These are phyloP conservation scores for Hypoxylon sp. DNA, from an alignment of 2,329 filamentous ascomycete genomes.

Conservation along the genomic window DNA sequence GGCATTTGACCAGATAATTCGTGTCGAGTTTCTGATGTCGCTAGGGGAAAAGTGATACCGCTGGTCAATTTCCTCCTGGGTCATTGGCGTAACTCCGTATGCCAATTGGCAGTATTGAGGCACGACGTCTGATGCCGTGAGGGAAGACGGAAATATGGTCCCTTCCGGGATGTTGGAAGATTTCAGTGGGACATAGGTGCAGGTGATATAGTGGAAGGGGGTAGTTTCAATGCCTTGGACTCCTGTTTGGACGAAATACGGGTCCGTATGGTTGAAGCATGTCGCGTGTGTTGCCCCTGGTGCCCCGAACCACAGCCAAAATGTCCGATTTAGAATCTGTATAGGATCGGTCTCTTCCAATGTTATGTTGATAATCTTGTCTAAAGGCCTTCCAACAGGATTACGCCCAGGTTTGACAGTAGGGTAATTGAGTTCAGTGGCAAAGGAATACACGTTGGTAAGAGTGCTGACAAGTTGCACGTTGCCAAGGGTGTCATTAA, in stretches of 20 bases:
- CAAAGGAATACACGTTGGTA: slow-evolving; percentile 11
- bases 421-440: slow-evolving; percentile 18
- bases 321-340: slow-evolving; percentile 12
- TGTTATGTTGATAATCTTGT: slow-evolving; percentile 13
- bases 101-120: slow-evolving; percentile 10
- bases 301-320: slow-evolving; percentile 25
- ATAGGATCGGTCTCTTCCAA: slow-evolving; percentile 15
- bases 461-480: background rate
- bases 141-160: slow-evolving; percentile 16
- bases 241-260: background rate
- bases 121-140: slow-evolving; percentile 1
- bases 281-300: background rate
- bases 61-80: slow-evolving; percentile 16
- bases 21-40: slow-evolving; percentile 20
- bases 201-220: slow-evolving; percentile 24
- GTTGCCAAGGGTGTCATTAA: slow-evolving; percentile 9
- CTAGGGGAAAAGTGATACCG: slow-evolving; percentile 20
- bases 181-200: slow-evolving; percentile 13
- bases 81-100: slow-evolving; percentile 22
- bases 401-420: slow-evolving; percentile 1
- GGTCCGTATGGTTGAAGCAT: slow-evolving; percentile 22
- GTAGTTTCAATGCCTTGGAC: slow-evolving; percentile 13
- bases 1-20: slow-evolving; percentile 32
- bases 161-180: slow-evolving; percentile 23
- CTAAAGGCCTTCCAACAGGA: slow-evolving; percentile 11